phyloP scores from a whole-genome alignment of 257 asterid species.

The Penstemon newberryi region DNA sequence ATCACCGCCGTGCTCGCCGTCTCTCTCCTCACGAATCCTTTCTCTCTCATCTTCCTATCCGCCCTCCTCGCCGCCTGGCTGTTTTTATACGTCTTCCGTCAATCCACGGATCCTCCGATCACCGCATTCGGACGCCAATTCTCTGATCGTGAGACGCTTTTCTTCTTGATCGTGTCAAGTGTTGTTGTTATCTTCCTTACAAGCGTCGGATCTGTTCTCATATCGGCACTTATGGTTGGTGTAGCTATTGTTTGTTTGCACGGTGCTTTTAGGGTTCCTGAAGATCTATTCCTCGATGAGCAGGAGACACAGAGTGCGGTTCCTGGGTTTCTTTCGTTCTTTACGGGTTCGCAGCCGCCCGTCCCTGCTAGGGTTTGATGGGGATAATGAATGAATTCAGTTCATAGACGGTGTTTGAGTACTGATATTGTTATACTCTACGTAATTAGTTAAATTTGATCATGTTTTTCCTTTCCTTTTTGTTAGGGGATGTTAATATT shows the following conservation, averaged over 20 bases:
- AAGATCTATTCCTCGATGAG: constrained; percentile 85
- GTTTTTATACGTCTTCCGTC: constrained; percentile 85
- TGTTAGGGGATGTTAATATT: constrained; percentile 22
- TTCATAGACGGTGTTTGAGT: background rate
- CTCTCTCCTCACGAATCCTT: constrained; percentile 47
- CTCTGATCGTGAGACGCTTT: constrained; percentile 76
- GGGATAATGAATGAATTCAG: constrained; percentile 29
- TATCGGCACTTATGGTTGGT: constrained; percentile 83
- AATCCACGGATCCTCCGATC: constrained; percentile 75
- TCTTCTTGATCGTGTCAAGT: constrained; percentile 44
- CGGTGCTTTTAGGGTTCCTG: constrained; percentile 88
- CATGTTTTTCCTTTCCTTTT: constrained; percentile 6
- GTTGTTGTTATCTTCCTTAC: constrained; percentile 70
- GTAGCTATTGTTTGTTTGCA: constrained; percentile 59
- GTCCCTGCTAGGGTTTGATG: constrained; percentile 59
- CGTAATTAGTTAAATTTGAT: constrained; percentile 7
- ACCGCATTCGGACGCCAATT: constrained; percentile 70
- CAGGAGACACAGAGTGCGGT: constrained; percentile 67
- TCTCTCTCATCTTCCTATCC: constrained; percentile 68
- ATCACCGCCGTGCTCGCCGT: constrained; percentile 46
- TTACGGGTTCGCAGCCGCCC: constrained; percentile 41
- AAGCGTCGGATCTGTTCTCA: constrained; percentile 86
- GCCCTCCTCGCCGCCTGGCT: constrained; percentile 83
- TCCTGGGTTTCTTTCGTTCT: constrained; percentile 70
- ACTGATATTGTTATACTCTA: constrained; percentile 7